These are phyloP conservation scores for Fusarium tupiense DNA, from an alignment of 2,329 filamentous ascomycete species.

Conservation along the genomic window DNA sequence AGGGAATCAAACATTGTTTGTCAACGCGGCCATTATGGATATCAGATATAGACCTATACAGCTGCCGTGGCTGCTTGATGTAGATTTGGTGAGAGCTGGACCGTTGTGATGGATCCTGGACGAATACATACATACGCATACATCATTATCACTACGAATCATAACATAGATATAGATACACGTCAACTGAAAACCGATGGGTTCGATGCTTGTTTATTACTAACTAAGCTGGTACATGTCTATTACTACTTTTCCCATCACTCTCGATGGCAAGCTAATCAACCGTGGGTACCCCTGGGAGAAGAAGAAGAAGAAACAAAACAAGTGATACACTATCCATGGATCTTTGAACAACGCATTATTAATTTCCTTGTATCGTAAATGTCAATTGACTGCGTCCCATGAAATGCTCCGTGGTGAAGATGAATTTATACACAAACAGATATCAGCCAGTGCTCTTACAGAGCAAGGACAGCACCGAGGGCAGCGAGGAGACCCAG, in stretches of 20 bases:
- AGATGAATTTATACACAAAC: background rate
- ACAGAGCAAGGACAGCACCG: slow-evolving; percentile 48
- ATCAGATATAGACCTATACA: slow-evolving; percentile 54
- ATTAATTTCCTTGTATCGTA: slow-evolving; percentile 14
- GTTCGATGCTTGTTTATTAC: slow-evolving; percentile 15
- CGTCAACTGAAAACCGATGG: background rate
- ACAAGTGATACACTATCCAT: background rate
- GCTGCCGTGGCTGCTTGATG: slow-evolving; percentile 62
- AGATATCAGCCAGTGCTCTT: slow-evolving; percentile 21
- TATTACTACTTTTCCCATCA: slow-evolving; percentile 28
- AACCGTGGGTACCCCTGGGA: background rate
- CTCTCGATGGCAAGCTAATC: slow-evolving; percentile 6
- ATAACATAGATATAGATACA: background rate
- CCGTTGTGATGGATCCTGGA: background rate
- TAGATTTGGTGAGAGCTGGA: slow-evolving; percentile 51
- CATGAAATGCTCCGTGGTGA: background rate
- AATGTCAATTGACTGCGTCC: background rate
- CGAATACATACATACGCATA: background rate
- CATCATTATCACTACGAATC: background rate
- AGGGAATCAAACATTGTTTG: slow-evolving; percentile 64
- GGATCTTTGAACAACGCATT: background rate
- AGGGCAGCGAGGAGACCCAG: slow-evolving; percentile 46
- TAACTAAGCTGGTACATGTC: slow-evolving; percentile 20
- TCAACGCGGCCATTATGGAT: slow-evolving; percentile 67
- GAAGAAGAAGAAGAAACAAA: background rate